Conservation (phyloP, 2,329 filamentous ascomycete species). For the Pseudogymnoascus sp. region DNA sequence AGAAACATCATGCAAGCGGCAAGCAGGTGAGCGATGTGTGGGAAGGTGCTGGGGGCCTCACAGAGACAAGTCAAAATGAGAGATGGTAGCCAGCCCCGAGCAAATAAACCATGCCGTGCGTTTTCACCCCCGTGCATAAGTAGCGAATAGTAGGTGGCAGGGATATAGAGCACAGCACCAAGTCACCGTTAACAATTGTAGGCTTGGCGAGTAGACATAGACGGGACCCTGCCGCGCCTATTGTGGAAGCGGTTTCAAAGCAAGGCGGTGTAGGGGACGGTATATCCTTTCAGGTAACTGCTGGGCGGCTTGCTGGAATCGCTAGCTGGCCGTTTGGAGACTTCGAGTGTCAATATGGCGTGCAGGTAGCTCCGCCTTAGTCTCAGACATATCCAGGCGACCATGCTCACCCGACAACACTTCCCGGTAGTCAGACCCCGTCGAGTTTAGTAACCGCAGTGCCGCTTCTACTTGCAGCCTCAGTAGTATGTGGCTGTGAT, state of each 20-base stretch:
- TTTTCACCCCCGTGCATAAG: not conserved
- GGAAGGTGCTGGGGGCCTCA: not conserved
- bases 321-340: not conserved
- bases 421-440: not conserved
- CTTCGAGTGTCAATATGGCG: not conserved
- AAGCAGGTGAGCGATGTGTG: not conserved
- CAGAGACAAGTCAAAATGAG: not conserved
- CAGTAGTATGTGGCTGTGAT: not conserved
- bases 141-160: not conserved
- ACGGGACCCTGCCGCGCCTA: slow-evolving; percentile 5
- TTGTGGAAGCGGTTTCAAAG: not conserved
- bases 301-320: not conserved
- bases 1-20: not conserved
- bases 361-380: not conserved
- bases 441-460: not conserved
- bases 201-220: not conserved
- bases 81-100: not conserved
- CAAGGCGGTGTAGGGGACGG: not conserved
- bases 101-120: not conserved
- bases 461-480: not conserved
- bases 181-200: not conserved
- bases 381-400: not conserved
- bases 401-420: not conserved
- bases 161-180: not conserved
- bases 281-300: not conserved